Conservation (phyloP, 2,329 filamentous ascomycete genomes). For the Zymoseptoria passerinii region DNA sequence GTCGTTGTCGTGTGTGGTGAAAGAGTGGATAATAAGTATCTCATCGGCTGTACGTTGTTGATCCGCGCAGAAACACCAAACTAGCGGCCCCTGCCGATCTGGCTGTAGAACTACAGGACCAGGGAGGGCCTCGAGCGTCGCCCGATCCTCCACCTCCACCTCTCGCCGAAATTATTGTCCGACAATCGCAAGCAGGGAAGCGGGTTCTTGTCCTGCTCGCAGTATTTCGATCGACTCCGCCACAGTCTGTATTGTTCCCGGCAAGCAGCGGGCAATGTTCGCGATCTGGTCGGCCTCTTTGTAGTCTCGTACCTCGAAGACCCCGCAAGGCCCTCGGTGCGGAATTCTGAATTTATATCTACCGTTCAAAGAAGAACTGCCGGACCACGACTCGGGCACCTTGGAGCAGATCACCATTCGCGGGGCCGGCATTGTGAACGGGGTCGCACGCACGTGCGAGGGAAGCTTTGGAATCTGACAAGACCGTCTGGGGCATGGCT, state of each 20-base stretch:
- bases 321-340: background rate
- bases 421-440: background rate
- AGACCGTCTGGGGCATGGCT: background rate
- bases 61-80: background rate
- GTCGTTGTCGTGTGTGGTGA: background rate
- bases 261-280: background rate
- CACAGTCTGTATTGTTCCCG: background rate
- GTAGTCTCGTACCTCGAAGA: background rate
- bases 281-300: background rate
- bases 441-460: background rate
- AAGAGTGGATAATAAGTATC: background rate
- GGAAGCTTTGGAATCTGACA: background rate
- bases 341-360: background rate
- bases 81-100: background rate
- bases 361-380: background rate
- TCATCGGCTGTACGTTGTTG: background rate
- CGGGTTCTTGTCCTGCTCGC: background rate
- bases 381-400: background rate
- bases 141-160: background rate
- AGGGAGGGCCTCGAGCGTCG: background rate
- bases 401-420: background rate
- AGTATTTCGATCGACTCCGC: background rate
- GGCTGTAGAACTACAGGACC: background rate
- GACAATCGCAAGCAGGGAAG: background rate
- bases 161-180: background rate